Evolutionary conservation across 148 eudicot species (phyloP).

Genomic region (Diospyros kaki): DNA sequence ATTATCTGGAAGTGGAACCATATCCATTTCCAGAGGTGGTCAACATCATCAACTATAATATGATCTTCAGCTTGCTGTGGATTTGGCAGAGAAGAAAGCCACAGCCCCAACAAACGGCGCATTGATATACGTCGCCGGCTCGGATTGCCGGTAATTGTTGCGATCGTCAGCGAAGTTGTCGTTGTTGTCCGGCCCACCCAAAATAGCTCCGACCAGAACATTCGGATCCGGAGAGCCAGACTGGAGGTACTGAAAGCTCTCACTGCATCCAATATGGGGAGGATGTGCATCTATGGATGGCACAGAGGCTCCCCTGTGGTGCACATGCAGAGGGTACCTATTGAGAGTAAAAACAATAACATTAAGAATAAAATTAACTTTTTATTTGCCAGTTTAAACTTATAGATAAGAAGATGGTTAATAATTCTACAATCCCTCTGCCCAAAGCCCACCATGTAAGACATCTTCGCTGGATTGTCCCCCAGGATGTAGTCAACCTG

Average conservation of each 20-base stretch:
- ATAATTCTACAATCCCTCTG: slow-evolving; percentile 9
- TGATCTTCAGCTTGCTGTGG: slow-evolving; percentile 1
- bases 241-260: slow-evolving; percentile 62
- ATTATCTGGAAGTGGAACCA: no score
- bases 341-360: no score
- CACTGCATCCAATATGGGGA: slow-evolving; percentile 46
- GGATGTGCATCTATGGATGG: slow-evolving; percentile 59
- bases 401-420: no score
- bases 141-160: slow-evolving; percentile 65
- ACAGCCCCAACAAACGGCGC: slow-evolving; percentile 81
- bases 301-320: slow-evolving; percentile 77
- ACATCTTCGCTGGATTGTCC: slow-evolving; percentile 61
- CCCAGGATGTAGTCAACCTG: slow-evolving; percentile 84
- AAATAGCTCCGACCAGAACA: slow-evolving; percentile 62
- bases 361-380: no score
- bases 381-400: no score
- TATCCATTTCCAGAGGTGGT: no score
- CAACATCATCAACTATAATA: no score
- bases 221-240: slow-evolving; percentile 70
- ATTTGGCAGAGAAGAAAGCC: slow-evolving; percentile 62
- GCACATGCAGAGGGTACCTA: slow-evolving; percentile 52
- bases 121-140: slow-evolving; percentile 84
- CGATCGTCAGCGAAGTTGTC: slow-evolving; percentile 67
- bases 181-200: slow-evolving; percentile 70
- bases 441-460: slow-evolving; percentile 91